Evolutionary conservation across 352 stramenopile genomes (phyloP).

Genomic region (Phytophthora sansomeana): DNA sequence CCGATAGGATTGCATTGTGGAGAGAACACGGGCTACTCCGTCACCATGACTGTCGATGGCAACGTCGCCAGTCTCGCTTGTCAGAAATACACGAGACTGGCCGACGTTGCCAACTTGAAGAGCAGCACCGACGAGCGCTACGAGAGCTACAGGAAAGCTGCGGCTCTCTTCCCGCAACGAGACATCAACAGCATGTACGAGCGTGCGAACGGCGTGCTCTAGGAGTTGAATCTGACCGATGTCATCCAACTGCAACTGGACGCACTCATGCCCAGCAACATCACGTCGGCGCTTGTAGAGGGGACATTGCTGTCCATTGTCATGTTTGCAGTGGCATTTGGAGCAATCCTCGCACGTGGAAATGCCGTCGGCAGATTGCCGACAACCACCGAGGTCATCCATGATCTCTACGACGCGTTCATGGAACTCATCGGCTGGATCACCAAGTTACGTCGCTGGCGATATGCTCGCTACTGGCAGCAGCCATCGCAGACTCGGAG

Average conservation of each 20-base stretch:
- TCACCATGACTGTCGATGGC: slow-evolving; percentile 19
- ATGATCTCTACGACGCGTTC: slow-evolving; percentile 52
- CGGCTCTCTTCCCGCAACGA: slow-evolving; percentile 36
- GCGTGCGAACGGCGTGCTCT: slow-evolving; percentile 3
- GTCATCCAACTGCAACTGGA: slow-evolving; percentile 40
- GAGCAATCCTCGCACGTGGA: slow-evolving; percentile 33
- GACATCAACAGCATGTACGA: slow-evolving; percentile 48
- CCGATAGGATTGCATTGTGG: slow-evolving; percentile 35
- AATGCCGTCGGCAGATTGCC: slow-evolving; percentile 20
- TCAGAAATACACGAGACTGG: slow-evolving; percentile 10
- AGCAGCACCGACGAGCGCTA: slow-evolving; percentile 37
- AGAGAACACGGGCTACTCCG: slow-evolving; percentile 27
- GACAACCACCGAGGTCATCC: slow-evolving; percentile 38
- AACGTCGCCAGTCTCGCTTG: slow-evolving; percentile 24
- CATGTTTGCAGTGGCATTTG: slow-evolving; percentile 57
- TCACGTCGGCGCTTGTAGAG: slow-evolving; percentile 45
- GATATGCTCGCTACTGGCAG: slow-evolving; percentile 70
- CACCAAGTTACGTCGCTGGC: slow-evolving; percentile 58
- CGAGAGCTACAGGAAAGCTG: slow-evolving; percentile 23
- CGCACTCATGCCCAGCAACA: slow-evolving; percentile 52
- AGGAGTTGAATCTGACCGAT: slow-evolving; percentile 34
- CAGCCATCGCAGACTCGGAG: slow-evolving; percentile 52
- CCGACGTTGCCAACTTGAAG: slow-evolving; percentile 21
- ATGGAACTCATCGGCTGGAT: slow-evolving; percentile 55
- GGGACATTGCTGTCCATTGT: slow-evolving; percentile 54